Evolutionary conservation across 306 rosid species (phyloP).

Genomic region (cucumber (Cucumis sativus)): DNA sequence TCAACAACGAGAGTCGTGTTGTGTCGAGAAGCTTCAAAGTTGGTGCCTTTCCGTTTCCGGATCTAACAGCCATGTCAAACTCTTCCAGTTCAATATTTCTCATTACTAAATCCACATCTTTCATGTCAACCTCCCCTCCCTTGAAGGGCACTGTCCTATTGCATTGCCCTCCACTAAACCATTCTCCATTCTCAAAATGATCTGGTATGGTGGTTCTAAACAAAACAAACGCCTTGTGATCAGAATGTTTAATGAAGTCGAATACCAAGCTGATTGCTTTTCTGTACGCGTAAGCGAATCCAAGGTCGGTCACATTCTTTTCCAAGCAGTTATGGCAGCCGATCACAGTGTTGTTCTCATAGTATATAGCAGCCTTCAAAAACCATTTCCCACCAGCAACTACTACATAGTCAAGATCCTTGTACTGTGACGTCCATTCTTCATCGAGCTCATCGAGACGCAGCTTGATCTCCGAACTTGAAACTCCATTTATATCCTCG

Average conservation of each 20-base stretch:
- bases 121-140: constrained; percentile 27
- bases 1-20: constrained; percentile 45
- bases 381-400: constrained; percentile 79
- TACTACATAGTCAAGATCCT: constrained; percentile 29
- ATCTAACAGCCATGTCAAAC: constrained; percentile 25
- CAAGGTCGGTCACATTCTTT: constrained; percentile 53
- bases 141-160: constrained; percentile 63
- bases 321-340: constrained; percentile 63
- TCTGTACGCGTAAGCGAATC: constrained; percentile 43
- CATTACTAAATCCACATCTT: constrained; percentile 32
- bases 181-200: constrained; percentile 74
- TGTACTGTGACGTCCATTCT: constrained; percentile 43
- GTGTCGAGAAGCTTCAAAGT: constrained; percentile 50
- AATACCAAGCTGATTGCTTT: constrained; percentile 34
- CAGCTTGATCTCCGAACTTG: constrained; percentile 52
- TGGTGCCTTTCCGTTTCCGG: constrained; percentile 9
- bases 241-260: constrained; percentile 17
- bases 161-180: constrained; percentile 86
- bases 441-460: constrained; percentile 43
- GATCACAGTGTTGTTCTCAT: constrained; percentile 28
- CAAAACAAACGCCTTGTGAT: constrained; percentile 39
- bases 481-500: constrained; percentile 63
- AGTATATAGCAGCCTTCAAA: constrained; percentile 58
- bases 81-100: constrained; percentile 52
- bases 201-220: constrained; percentile 71